A percentile compares a stretch with the other conserved stretches of the same genome.
These are phyloP conservation scores for Diaporthe aspalathi DNA, from an alignment of 2,329 filamentous ascomycete species.

Conservation along the genomic window DNA sequence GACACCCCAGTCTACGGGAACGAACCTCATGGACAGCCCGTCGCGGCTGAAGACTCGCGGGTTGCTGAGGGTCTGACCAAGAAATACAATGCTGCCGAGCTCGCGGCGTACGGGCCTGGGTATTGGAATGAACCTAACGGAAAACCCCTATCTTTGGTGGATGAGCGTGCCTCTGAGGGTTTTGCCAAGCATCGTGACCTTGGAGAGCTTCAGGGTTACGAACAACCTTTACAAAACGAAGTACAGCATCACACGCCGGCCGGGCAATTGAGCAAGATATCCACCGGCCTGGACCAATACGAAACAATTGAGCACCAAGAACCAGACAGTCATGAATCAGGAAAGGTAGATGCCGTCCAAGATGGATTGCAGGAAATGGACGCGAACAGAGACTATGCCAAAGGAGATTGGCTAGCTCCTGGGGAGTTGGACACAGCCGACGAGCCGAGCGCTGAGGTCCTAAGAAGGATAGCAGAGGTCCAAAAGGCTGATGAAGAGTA, in stretches of 20 bases:
- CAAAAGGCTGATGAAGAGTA: not conserved
- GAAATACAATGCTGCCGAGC: constrained; percentile 51
- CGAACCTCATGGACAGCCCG: constrained; percentile 41
- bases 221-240: not conserved
- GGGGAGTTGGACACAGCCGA: constrained; percentile 42
- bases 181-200: not conserved
- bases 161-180: not conserved
- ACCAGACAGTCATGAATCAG: constrained; percentile 46
- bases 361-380: constrained; percentile 54
- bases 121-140: constrained; percentile 43
- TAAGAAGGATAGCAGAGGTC: constrained; percentile 38
- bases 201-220: not conserved
- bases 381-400: constrained; percentile 43
- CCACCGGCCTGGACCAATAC: constrained; percentile 50
- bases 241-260: not conserved
- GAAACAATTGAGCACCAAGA: constrained; percentile 48
- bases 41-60: constrained; percentile 13
- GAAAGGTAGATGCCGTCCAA: constrained; percentile 48
- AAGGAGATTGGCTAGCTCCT: not conserved
- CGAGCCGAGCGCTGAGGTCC: constrained; percentile 45
- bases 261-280: constrained; percentile 48
- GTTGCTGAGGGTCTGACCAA: constrained; percentile 36
- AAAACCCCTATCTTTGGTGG: not conserved
- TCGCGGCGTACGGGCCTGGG: constrained; percentile 52
- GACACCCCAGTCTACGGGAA: constrained; percentile 48